Conservation (phyloP, 352 stramenopile genomes). For the Thalassiosira hispida region DNA sequence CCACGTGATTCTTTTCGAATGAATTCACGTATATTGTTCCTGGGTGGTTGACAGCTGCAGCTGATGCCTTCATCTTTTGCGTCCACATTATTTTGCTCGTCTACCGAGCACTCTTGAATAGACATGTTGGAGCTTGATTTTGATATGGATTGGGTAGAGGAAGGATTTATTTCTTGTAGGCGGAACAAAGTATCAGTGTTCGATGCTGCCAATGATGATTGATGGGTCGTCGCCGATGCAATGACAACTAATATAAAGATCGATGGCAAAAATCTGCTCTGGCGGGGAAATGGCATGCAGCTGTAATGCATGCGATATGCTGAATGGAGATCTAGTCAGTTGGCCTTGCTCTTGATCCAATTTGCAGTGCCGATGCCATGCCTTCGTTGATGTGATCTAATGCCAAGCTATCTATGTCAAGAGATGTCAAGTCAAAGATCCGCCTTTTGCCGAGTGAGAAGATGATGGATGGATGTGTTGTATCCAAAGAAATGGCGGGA, state of each 20-base stretch:
- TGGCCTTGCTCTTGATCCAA: no score
- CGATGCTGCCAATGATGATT: background rate
- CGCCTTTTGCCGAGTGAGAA: no score
- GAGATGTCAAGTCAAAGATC: no score
- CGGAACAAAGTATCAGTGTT: background rate
- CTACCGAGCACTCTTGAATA: background rate
- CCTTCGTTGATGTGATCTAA: no score
- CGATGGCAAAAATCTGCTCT: background rate
- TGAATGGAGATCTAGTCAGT: no score
- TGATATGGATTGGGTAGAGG: background rate
- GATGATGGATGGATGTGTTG: no score
- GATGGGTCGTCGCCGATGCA: background rate
- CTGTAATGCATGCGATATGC: background rate
- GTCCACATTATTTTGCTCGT: background rate
- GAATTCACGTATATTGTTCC: conserved; percentile 17
- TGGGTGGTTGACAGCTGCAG: background rate
- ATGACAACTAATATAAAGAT: background rate
- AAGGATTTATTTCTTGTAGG: background rate
- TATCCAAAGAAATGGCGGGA: no score
- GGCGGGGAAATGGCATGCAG: background rate
- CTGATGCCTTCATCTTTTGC: background rate
- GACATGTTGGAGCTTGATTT: background rate
- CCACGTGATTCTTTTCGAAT: conserved; percentile 35
- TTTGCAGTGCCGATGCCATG: no score
- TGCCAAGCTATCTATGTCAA: no score